Percentiles rank a stretch among this genome's conserved stretches.
phyloP scores from a whole-genome alignment of 805 yeast genomes.

The Saturnispora halmiae region DNA sequence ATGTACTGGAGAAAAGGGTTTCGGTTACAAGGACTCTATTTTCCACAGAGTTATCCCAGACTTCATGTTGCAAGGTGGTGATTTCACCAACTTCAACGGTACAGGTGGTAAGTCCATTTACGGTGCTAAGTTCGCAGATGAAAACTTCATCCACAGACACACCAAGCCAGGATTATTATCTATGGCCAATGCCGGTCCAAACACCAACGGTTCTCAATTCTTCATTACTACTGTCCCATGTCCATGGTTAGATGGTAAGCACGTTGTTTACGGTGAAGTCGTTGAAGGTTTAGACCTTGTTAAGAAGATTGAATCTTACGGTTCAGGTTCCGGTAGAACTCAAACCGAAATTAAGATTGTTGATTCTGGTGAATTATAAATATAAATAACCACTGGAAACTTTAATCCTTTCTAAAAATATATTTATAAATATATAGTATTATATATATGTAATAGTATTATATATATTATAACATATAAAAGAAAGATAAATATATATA shows the following conservation, averaged over 20 bases:
- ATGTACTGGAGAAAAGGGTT: slow-evolving; percentile 91
- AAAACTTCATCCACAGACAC: slow-evolving; percentile 67
- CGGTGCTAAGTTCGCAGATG: slow-evolving; percentile 52
- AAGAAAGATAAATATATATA: too few species aligned
- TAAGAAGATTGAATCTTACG: slow-evolving; percentile 72
- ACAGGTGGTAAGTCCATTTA: slow-evolving; percentile 88
- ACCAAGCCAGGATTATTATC: slow-evolving; percentile 74
- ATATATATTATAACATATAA: too few species aligned
- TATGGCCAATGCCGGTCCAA: slow-evolving; percentile 92
- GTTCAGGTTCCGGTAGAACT: slow-evolving; percentile 45
- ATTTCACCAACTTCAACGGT: slow-evolving; percentile 79
- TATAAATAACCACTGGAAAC: too few species aligned
- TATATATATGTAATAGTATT: too few species aligned
- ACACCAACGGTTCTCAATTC: slow-evolving; percentile 88
- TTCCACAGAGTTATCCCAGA: slow-evolving; percentile 97
- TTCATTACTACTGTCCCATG: slow-evolving; percentile 75
- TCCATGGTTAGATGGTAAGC: slow-evolving; percentile 74
- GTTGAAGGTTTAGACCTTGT: slow-evolving; percentile 59
- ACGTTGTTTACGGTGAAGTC: slow-evolving; percentile 73
- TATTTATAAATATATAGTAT: too few species aligned
- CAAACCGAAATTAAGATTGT: slow-evolving; percentile 44
- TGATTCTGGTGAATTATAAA: slow-evolving; percentile 50
- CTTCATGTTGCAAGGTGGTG: slow-evolving; percentile 97
- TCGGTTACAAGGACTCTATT: slow-evolving; percentile 72
- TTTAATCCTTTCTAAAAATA: too few species aligned